Evolutionary conservation across 164 flowering plant genomes (phyloP).

Genomic region (Platanus orientalis): DNA sequence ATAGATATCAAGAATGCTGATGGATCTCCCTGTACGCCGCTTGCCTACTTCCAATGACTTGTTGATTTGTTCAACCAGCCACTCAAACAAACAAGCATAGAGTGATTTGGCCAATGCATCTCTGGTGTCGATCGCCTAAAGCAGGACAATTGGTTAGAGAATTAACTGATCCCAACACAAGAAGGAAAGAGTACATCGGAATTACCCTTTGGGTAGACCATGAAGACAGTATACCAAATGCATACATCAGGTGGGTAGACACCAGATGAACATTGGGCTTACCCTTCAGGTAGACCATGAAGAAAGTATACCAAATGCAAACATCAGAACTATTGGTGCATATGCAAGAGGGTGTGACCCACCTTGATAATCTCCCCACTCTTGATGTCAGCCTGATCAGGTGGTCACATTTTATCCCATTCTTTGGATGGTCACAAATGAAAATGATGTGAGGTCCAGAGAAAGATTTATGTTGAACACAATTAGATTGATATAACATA

Average conservation of each 20-base stretch:
- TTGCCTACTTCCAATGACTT: constrained; percentile 91
- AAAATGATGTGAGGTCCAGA: not conserved
- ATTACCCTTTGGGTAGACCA: no score
- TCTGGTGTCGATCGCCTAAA: constrained; percentile 85
- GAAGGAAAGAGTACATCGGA: not conserved
- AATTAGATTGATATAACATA: not conserved
- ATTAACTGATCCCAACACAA: not conserved
- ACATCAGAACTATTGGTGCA: not conserved
- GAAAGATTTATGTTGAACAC: not conserved
- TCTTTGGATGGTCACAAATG: not conserved
- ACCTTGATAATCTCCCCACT: not conserved
- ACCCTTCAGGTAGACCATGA: no score
- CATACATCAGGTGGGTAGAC: no score
- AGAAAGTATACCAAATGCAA: no score
- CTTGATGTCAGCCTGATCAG: not conserved
- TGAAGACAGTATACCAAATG: not conserved
- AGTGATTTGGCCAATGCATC: constrained; percentile 98
- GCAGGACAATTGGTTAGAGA: not conserved
- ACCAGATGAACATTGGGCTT: no score
- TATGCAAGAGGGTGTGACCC: not conserved
- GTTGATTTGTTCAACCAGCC: constrained; percentile 96
- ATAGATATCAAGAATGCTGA: constrained; percentile 97
- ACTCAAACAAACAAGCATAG: constrained; percentile 93
- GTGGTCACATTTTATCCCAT: not conserved
- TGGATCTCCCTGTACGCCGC: constrained; percentile 88